Evolutionary conservation across 176 grass and related monocot genomes (phyloP).

Genomic region (Triticum aestivum): IWGSC_CS_RefSeq_v2.1 NC_057810.1:28553927-28554426

Average conservation of each 20-base stretch:
- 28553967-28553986: not conserved
- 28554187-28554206: not conserved
- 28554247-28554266: not conserved
- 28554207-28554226: not conserved
- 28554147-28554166: not conserved
- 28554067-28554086: not conserved
- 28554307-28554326: not conserved
- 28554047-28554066: not conserved
- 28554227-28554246: not conserved
- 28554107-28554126: not conserved
- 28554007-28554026: not conserved
- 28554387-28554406: not conserved
- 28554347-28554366: not conserved
- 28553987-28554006: not conserved
- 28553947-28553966: not conserved
- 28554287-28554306: not conserved
- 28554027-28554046: not conserved
- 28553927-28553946: not conserved
- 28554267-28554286: not conserved
- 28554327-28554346: not conserved
- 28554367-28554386: not conserved
- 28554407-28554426: not conserved
- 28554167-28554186: slow-evolving; percentile 2
- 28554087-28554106: not conserved
- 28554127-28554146: not conserved